Percentiles rank a stretch among this genome's conserved stretches.
Evolutionary conservation across 345 rosid genomes (phyloP).

Genomic region (Salix exigua): DNA sequence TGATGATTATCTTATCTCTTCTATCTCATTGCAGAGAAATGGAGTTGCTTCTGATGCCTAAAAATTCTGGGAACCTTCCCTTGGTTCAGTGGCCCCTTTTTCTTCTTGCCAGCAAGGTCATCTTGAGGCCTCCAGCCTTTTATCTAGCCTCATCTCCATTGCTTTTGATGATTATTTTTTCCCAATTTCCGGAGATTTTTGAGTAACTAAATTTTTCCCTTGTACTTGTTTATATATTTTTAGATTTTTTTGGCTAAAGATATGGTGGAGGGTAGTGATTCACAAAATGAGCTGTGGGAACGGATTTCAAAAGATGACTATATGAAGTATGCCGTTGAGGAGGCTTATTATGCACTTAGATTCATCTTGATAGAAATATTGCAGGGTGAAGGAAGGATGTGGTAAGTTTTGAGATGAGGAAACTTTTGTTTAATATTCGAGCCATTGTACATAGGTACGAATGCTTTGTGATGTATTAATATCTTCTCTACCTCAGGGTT

Average conservation of each 20-base stretch:
- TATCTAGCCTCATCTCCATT: not conserved
- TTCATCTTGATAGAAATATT: conserved; percentile 64
- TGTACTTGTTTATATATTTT: not conserved
- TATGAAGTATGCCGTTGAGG: conserved; percentile 96
- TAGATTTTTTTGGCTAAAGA: conserved; percentile 91
- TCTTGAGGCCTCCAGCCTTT: not conserved
- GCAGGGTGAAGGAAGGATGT: conserved; percentile 85
- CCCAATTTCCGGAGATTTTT: not conserved
- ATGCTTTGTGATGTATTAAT: conserved; percentile 15
- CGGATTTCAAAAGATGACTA: conserved; percentile 78
- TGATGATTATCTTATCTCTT: not conserved
- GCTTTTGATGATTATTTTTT: not conserved
- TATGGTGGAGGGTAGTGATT: conserved; percentile 58
- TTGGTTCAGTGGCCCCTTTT: conserved; percentile 97
- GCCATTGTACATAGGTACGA: not conserved
- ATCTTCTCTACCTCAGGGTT: conserved; percentile 55
- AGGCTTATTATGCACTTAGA: conserved; percentile 62
- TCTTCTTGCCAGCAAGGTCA: conserved; percentile 98
- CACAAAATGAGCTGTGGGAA: conserved; percentile 87
- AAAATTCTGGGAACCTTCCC: conserved; percentile 73
- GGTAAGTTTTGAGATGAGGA: conserved; percentile 44
- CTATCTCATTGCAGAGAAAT: conserved; percentile 54
- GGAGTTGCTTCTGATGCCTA: conserved; percentile 95
- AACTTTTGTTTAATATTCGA: not conserved
- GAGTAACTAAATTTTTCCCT: not conserved